Evolutionary conservation across 495 filamentous ascomycete species (phyloP), one percentile per base, ranked within the genome.

Genomic region (Chaetomidium leptoderma): DNA sequence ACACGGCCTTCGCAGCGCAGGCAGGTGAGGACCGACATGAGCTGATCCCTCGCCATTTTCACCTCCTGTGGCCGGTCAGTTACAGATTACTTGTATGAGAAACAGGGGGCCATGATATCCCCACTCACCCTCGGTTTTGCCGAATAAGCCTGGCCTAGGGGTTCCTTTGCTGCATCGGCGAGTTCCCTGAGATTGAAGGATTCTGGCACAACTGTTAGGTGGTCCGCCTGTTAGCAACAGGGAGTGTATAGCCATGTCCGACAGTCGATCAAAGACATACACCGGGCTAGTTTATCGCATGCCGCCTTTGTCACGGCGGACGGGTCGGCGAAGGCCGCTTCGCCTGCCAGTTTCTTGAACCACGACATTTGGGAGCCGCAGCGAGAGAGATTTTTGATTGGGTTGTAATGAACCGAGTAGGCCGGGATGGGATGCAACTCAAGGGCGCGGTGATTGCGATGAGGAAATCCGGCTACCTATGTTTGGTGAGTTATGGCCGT

Each of bases 11-110:
- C 35, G 6, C 49, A 48, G 9, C 26, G 53, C 11, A 66, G 53
- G 30, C 58, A 63, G 14, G 55, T 21, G 32, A 63, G 58, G 1
- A 58, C 11, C 21, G 55, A 62, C 11, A 63, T n/a, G 21, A 63
- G 55, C 5, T 33, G 23, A 13, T 47, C 49, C 3, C 30, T 46
- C n/a, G 19, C n/a, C 14, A 33, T 11, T 10, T 29, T 36, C 16
- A 23, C 29, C 6, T 48, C n/a, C 47, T 53, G 4, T 3, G 4
- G 10, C 9, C 9, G 21, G 23, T 58, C 9, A 42, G 29, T 2
- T 9, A 8, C 14, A n/a, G n/a, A n/a, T n/a, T n/a, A n/a, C n/a
- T n/a, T 9, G 10, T 7, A 21, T 21, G 17, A 23, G 3, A 19
- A 17, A 17, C 3, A 14, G 27, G 16, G 14, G 0, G 14, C 6